Evolutionary conservation across 768 basidiomycete species (phyloP).

Genomic region (Suillus alpinus): DNA sequence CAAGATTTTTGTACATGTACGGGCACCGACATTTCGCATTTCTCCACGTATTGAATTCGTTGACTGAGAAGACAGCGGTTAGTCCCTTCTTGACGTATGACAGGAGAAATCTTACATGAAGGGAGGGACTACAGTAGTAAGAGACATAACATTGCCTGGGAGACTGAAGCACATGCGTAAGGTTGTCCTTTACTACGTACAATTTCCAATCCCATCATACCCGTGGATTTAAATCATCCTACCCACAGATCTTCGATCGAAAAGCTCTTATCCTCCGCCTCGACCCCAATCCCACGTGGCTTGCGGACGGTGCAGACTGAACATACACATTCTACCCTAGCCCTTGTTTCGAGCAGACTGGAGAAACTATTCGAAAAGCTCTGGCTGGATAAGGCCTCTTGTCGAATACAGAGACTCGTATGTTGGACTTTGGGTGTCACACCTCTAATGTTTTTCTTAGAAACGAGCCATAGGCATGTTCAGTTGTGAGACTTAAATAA

Average conservation of each 20-base stretch:
- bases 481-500: too few relatives aligned
- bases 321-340: neutral
- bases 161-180: neutral
- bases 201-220: neutral
- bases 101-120: neutral
- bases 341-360: neutral
- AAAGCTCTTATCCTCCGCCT: neutral
- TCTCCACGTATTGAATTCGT: neutral
- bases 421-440: neutral
- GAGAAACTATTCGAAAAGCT: neutral
- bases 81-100: neutral
- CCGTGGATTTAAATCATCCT: neutral
- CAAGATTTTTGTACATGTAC: neutral
- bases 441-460: too few relatives aligned
- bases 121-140: neutral
- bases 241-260: neutral
- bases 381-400: neutral
- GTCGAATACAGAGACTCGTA: neutral
- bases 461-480: too few relatives aligned
- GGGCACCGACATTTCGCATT: neutral
- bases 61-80: neutral
- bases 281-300: too few relatives aligned
- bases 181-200: neutral
- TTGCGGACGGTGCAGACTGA: neutral
- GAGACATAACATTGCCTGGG: neutral